Percentiles rank a stretch among this genome's conserved stretches.
These are phyloP conservation scores for Citrus hindsii DNA, from an alignment of 345 rosid species.

Conservation along the genomic window DNA sequence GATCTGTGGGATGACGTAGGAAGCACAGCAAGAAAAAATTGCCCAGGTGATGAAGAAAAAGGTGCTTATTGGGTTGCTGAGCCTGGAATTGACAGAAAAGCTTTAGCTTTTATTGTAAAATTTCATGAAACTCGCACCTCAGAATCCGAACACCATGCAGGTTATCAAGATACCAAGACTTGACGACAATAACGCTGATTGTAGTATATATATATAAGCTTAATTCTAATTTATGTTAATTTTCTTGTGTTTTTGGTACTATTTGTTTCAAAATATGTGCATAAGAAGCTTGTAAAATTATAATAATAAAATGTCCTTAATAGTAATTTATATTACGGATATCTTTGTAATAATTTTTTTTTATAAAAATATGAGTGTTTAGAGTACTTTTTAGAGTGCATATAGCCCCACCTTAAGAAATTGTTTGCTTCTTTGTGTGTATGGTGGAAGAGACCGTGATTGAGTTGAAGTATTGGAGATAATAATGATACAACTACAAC, in stretches of 20 bases:
- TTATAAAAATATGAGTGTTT: no score
- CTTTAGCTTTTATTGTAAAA: conserved; percentile 47
- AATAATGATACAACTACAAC: no score
- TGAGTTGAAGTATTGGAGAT: no score
- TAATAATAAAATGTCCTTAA: neutral
- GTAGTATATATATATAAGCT: no score
- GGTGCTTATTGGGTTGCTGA: conserved; percentile 35
- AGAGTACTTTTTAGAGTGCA: no score
- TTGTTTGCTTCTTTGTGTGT: no score
- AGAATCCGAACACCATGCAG: conserved; percentile 37
- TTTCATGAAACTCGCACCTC: conserved; percentile 46
- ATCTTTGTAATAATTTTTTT: no score
- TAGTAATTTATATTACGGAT: no score
- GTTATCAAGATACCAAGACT: neutral
- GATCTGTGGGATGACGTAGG: conserved; percentile 2
- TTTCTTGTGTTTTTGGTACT: neutral
- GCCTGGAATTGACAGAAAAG: conserved; percentile 43
- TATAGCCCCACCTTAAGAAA: no score
- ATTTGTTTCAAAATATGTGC: neutral
- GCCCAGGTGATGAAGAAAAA: conserved; percentile 36
- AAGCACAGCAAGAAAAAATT: conserved; percentile 18
- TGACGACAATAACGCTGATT: neutral
- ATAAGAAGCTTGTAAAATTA: neutral
- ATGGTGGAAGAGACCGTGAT: no score
- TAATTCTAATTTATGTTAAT: no score